Conservation (phyloP, 2,329 filamentous ascomycete species). For the Aspergillus novoparasiticus region DNA sequence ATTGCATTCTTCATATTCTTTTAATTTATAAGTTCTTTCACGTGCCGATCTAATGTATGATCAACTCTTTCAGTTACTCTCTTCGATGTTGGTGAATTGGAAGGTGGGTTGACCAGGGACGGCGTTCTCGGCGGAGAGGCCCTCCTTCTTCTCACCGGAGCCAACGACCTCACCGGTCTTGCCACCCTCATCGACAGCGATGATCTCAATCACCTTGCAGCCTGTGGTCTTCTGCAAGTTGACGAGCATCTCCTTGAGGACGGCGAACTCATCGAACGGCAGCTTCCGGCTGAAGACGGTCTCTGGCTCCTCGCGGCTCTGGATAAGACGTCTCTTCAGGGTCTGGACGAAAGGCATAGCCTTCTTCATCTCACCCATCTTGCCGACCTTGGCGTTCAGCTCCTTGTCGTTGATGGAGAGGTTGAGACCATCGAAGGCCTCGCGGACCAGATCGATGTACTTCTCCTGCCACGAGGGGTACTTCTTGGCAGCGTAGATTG, state of each 20-base stretch:
- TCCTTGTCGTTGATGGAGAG: conserved; percentile 76
- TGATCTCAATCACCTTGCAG: conserved; percentile 70
- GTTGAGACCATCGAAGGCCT: conserved; percentile 65
- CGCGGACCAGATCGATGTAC: conserved; percentile 77
- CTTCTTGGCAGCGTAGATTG: conserved; percentile 76
- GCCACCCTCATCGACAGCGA: conserved; percentile 66
- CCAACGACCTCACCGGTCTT: conserved; percentile 48
- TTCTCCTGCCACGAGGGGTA: conserved; percentile 92
- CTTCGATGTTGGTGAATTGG: conserved; percentile 75
- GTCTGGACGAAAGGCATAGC: conserved; percentile 95
- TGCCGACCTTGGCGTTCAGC: conserved; percentile 75
- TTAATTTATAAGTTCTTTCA: conserved; percentile 12
- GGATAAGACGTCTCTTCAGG: conserved; percentile 79
- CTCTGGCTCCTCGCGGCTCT: conserved; percentile 64
- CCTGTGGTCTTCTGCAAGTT: conserved; percentile 76
- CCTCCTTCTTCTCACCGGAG: conserved; percentile 58
- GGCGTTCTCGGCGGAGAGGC: conserved; percentile 70
- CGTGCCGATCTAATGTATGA: conserved; percentile 1
- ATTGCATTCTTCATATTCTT: conserved; percentile 5
- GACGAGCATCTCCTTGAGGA: conserved; percentile 75
- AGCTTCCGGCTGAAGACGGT: conserved; percentile 81
- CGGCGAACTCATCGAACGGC: conserved; percentile 79
- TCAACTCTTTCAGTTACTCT: conserved; percentile 22
- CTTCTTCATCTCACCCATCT: conserved; percentile 84
- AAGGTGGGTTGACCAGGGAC: conserved; percentile 83